Base-by-base conservation (phyloP, 1,139 yeast genomes). In the Lodderomyces theae region DNA sequence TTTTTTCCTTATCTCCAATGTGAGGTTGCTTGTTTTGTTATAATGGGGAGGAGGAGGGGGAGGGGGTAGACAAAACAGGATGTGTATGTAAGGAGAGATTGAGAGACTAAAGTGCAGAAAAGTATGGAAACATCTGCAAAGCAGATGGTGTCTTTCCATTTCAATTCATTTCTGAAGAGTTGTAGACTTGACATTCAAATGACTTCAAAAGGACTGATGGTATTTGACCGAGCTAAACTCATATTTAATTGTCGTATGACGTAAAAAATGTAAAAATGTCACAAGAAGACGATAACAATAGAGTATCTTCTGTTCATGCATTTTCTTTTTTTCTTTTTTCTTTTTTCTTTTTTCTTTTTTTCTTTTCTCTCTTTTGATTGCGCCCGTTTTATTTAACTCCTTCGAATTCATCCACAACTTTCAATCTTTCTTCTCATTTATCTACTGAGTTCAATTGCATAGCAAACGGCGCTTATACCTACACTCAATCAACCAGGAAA, bases 201-300 rank as follows among this genome's bases (percentile, higher is more conserved):
- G n/a, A n/a, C n/a, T n/a, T n/a, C n/a, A n/a, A n/a, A n/a, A n/a
- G 5, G 29, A 12, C 11, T 23, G n/a, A 23, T 7, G 9, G 9
- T 7, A 11, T 12, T 26, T 5, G 10, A 28, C 31, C 31, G 31
- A 28, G 31, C 31, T 28, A 28, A n/a, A 25, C 5, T n/a, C 7
- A n/a, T n/a, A n/a, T n/a, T 5, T 15, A 28, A 28, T 15, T 28
- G 31, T 28, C 31, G 31, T 15, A 28, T 28, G 31, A 28, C 31
- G 31, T 28, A 28, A 15, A 15, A 28, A 7, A 26, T 5, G n/a
- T 6, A 28, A 28, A 28, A 28, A 28, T 28, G 18, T 28, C 31
- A 28, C 31, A 28, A 28, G 31, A 13, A 25, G 15, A 25, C 6
- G 12, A 25, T 16, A 25, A 25, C 12, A 25, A 12, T 13, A 25